Base-by-base conservation (phyloP, 169 alveolate species). In the Babesia bigemina region DNA sequence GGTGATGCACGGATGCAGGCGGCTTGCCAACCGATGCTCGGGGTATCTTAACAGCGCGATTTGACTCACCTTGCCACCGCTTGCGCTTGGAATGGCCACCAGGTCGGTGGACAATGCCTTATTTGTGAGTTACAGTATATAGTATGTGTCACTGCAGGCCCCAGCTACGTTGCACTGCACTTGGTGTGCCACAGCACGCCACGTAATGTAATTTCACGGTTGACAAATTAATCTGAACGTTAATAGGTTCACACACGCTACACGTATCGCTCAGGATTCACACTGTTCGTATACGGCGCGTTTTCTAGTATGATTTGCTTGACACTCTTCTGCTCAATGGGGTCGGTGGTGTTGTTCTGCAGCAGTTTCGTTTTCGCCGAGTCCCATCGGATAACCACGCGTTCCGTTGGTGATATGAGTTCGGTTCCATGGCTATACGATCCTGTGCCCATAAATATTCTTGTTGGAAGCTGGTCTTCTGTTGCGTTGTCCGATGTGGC, bases 391-490 rank as follows among this genome's bases (percentile, higher is more conserved):
- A 92, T 87, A 42, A 84, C 76, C 24, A 91, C 85, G 50, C 86
- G 86, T 53, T 93, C 96, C 52, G 61, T 77, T 12, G 95, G 95
- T 50, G 96, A 91, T 22, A 86, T 79, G 52, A 92, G 90, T 63
- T 86, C 93, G 33, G 96, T 92, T 26, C 95, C 96, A 70, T 93
- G 84, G 36, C 95, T 92, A 73, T 93, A 93, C 63, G 91, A 79
- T 22, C 96, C 96, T 0, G 96, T 92, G 16, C 95, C 95, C 44
- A 92, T 76, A 61, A 92, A 92, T 52, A 87, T 91, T 24, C 95
- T 72, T 6, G 86, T 79, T 47, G 93, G 92, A n/a, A 83, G 78
- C 67, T 87, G 82, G 74, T 79, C 91, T 57, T 84, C 69, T 57
- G 79, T 57, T 82, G 82, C 58, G 78, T 87, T 79, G 70, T 75